Base-by-base conservation (phyloP, 768 basidiomycete genomes). In the Rossbeevera mucosa region DNA sequence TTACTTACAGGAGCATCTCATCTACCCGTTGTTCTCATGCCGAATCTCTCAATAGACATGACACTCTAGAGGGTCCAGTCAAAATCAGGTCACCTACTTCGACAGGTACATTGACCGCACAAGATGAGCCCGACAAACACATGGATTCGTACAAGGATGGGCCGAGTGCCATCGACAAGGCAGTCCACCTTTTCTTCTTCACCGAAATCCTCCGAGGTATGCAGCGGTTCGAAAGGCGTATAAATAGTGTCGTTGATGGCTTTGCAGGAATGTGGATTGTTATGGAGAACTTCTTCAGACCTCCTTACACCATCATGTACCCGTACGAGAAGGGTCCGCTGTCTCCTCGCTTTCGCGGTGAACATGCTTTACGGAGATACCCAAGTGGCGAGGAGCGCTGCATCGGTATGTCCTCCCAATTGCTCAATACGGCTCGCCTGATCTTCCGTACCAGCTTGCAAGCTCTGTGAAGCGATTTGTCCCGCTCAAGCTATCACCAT, bases 401-500 rank as follows among this genome's bases (percentile, higher is more conserved):
- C 73, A 99, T 99, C 56, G 95, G 95, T 94, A 62, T 60, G 90
- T 76, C 18, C 3, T 40, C 42, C 22, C 20, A 14, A 24, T 21
- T 31, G 13, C 20, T 45, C 38, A 53, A 33, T 29, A 33, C 38
- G 9, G 9, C 33, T 46, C 18, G 9, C 9, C 49, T 67, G 30
- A 59, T 20, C 24, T 36, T 48, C 38, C 38, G 21, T 48, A 21
- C 42, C 61, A 97, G 95, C 96, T 25, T 99, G 96, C 76, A 98
- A 98, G 72, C 83, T 99, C 20, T 99, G 96, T 65, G 96, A 98
- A 72, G 95, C 96, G 33, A 99, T 99, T 64, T 99, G 96, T 69
- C 96, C 96, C 29, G 96, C 96, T 24, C 96, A 97, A 69, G 96
- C 96, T 25, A 99, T 99, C 67, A 98, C 96, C 22, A 99, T 99